Percentiles rank a stretch among this genome's conserved stretches.
phyloP scores from a whole-genome alignment of 179 eudicot species.

The Vitellaria paradoxa region DNA sequence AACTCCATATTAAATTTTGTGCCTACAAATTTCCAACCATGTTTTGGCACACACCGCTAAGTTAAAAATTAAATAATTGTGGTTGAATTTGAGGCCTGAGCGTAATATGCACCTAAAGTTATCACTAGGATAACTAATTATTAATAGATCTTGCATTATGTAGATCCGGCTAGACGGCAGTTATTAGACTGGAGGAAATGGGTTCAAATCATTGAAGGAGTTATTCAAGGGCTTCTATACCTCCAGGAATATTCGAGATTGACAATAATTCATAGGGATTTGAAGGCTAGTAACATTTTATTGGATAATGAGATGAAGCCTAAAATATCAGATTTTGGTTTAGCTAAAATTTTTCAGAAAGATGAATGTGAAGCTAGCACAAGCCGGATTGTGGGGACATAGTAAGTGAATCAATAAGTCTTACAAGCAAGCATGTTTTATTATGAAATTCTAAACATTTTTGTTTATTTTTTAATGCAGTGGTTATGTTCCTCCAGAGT shows the following conservation, averaged over 20 bases:
- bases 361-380: slow-evolving; percentile 32
- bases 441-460: too few relatives aligned
- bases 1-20: background rate
- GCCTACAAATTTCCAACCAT: background rate
- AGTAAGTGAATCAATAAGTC: slow-evolving; percentile 17
- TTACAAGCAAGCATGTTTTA: too few relatives aligned
- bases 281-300: slow-evolving; percentile 28
- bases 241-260: slow-evolving; percentile 33
- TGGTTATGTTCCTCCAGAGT: too few relatives aligned
- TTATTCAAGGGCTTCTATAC: slow-evolving; percentile 31
- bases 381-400: slow-evolving; percentile 23
- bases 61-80: background rate
- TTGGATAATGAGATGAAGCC: slow-evolving; percentile 26
- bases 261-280: slow-evolving; percentile 27
- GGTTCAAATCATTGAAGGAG: slow-evolving; percentile 29
- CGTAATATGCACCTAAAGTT: background rate
- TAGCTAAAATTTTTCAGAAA: slow-evolving; percentile 28
- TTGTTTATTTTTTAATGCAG: background rate
- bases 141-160: background rate
- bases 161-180: slow-evolving; percentile 14
- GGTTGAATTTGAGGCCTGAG: background rate
- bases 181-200: slow-evolving; percentile 25
- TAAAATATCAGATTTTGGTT: slow-evolving; percentile 32
- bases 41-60: background rate
- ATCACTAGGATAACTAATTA: background rate